Evolutionary conservation across 352 stramenopile genomes (phyloP), one percentile per base, ranked within the genome.

Genomic region (Phytopythium sindhum): DNA sequence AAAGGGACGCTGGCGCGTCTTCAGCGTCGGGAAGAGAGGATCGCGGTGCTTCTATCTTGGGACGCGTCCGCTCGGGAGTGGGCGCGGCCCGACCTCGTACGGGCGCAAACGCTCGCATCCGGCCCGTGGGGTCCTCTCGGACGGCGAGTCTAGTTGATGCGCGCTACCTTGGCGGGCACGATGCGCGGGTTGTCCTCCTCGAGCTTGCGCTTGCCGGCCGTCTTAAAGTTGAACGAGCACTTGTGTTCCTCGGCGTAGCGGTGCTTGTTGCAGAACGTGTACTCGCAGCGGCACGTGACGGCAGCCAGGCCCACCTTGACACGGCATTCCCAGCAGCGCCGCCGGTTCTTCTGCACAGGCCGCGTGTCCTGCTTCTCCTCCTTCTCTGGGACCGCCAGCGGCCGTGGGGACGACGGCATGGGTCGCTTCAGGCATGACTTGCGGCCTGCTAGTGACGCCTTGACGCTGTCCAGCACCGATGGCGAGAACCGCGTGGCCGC

Each of bases 221-320:
- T 77, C 65, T 93, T 95, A 61, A 96, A 97, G 72, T 97, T 90
- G 64, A 95, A 97, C 0, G 70, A 68, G 70, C 89, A 97, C 37
- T 77, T 74, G 83, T 97, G 91, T 63, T 96, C 78, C 52, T 97
- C 90, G 0, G 89, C 88, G 60, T 97, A 97, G 3, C 90, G 86
- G 65, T 97, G 91, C 59, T 88, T 87, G 59, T 80, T 83, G 65
- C 91, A 97, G 70, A 96, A 97, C 47, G 89, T 92, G 68, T 89
- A 97, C 57, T 90, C 88, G 75, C 91, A 97, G 28, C 85, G 84
- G 64, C 91, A 97, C 35, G 77, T 90, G 42, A 97, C 81, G 1
- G 89, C 91, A 0, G 89, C 87, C n/a, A 97, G 68, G 0, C 83
- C 84, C 8, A 97, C 80, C 70, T 97, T 97, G 53, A 81, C 78